Base-by-base conservation (phyloP, 805 yeast species). In the Wickerhamiella hasegawae region DNA sequence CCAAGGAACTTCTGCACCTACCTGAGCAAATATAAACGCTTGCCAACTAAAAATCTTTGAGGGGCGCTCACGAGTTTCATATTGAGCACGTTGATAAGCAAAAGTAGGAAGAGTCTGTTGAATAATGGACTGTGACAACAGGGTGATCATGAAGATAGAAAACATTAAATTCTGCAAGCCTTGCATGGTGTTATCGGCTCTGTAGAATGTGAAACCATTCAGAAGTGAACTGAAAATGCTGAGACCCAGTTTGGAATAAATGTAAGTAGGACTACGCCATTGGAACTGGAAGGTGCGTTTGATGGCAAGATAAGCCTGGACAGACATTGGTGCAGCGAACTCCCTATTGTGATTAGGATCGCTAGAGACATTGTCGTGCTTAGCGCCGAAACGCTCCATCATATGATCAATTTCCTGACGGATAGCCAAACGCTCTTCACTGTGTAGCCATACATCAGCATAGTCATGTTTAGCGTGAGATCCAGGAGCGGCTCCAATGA, bases 401-500 rank as follows among this genome's bases (percentile, higher is more conserved):
- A 51, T 52, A 39, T 52, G 45, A 35, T 45, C 54, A 43, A 59
- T 46, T 39, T 61, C 66, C 4, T 31, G 40, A 5, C 62, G 54
- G 3, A 55, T 53, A 2, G 38, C 46, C 19, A 33, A 38, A 33
- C 46, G 52, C 44, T 71, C 73, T 22, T 55, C 67, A 36, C 66
- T 71, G 12, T 53, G 55, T 5, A 42, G 44, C 90, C 90, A 79
- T 10, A 68, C 60, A 9, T 73, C 69, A 52, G 62, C 60, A 75
- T 80, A 79, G 53, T 79, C 75, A 34, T 65, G 66, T 21, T 55
- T 48, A 14, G 66, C 69, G 35, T 59, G 49, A 3, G 82, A 76
- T 20, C 82, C 76, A 3, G 87, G 83, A 51, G 82, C 85, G 22
- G 87, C 85, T 40, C 87, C 87, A 53, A 79, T 74, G 38, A 71